Percentiles rank a stretch among this genome's conserved stretches.
Conservation (phyloP, 2,329 filamentous ascomycete genomes). For the Fusarium papillatum region DNA sequence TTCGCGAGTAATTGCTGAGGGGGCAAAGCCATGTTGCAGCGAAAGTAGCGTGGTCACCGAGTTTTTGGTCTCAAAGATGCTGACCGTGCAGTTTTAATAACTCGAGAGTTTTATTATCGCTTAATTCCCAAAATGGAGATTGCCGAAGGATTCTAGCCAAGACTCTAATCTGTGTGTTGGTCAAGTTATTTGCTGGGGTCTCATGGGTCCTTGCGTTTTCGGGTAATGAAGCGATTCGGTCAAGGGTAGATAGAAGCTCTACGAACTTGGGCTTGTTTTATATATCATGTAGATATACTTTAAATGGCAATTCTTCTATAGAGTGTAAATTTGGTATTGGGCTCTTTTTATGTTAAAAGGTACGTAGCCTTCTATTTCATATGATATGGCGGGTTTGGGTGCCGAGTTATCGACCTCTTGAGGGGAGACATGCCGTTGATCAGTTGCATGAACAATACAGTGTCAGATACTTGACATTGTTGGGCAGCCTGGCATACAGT, state of each 20-base stretch:
- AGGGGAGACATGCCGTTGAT: not conserved
- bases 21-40: not conserved
- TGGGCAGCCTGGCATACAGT: not conserved
- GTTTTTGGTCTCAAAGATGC: not conserved
- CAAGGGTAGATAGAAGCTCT: not conserved
- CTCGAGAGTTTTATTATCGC: not conserved
- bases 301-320: not conserved
- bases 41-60: not conserved
- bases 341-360: not conserved
- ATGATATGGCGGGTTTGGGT: not conserved
- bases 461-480: not conserved
- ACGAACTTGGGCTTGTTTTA: not conserved
- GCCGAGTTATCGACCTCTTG: not conserved
- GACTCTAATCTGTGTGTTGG: not conserved
- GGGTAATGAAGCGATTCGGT: not conserved
- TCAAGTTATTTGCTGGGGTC: not conserved
- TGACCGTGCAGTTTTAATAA: not conserved
- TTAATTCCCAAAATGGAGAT: not conserved
- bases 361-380: not conserved
- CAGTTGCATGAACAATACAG: not conserved
- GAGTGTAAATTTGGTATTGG: not conserved
- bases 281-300: not conserved
- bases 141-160: conserved; percentile 1
- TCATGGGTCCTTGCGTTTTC: not conserved
- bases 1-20: not conserved